phyloP scores from a whole-genome alignment of 768 basidiomycete species.

The Termitomyces sp. region DNA sequence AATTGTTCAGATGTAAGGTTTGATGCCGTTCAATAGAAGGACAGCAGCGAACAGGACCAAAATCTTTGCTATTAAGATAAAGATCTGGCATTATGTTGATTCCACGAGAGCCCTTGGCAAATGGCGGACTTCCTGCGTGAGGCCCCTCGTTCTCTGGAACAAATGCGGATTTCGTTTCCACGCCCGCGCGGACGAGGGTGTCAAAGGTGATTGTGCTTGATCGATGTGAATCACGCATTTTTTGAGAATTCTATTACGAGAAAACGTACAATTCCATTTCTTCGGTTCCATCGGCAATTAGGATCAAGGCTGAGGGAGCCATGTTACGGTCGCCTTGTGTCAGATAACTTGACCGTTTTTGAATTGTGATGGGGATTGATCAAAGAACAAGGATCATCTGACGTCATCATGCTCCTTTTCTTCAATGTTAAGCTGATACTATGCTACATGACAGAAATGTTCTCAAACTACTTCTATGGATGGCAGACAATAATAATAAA shows the following conservation, averaged over 20 bases:
- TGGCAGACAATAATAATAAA: background rate
- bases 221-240: background rate
- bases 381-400: background rate
- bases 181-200: constrained; percentile 72
- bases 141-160: constrained; percentile 30
- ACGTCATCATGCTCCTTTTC: background rate
- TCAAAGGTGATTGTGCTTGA: constrained; percentile 75
- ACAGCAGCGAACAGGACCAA: constrained; percentile 38
- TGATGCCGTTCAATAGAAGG: background rate
- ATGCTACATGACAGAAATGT: background rate
- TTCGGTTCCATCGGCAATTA: constrained; percentile 80
- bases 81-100: constrained; percentile 67
- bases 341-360: background rate
- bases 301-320: constrained; percentile 54
- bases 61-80: constrained; percentile 37
- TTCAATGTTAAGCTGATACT: background rate
- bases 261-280: constrained; percentile 82
- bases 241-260: background rate
- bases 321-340: constrained; percentile 13
- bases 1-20: background rate
- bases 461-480: background rate
- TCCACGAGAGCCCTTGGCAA: constrained; percentile 64
- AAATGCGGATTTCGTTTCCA: constrained; percentile 62
- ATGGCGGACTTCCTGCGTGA: constrained; percentile 29
- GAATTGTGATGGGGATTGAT: background rate